phyloP scores from a whole-genome alignment of 2,329 filamentous ascomycete species.

The Colletotrichum liaoningense region DNA sequence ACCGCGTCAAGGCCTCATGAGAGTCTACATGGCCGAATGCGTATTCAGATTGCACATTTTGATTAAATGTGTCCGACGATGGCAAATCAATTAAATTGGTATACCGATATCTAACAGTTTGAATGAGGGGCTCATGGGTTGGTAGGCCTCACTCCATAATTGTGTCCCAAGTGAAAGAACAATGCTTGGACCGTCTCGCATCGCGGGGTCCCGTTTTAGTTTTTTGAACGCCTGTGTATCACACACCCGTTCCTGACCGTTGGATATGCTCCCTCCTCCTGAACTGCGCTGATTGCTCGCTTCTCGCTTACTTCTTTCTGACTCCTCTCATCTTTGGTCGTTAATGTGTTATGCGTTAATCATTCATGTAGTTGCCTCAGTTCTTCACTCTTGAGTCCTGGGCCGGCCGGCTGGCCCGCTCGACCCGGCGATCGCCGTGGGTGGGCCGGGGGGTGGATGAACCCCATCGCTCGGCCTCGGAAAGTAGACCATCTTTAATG shows the following conservation, averaged over 20 bases:
- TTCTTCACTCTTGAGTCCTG: slow-evolving; percentile 33
- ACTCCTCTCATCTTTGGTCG: not conserved
- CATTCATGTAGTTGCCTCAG: not conserved
- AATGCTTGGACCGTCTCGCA: slow-evolving; percentile 13
- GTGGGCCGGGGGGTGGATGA: slow-evolving; percentile 25
- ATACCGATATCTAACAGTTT: not conserved
- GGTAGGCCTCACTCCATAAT: not conserved
- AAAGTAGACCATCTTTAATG: slow-evolving; percentile 34
- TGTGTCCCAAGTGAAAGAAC: not conserved
- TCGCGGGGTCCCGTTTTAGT: not conserved
- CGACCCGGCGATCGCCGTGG: slow-evolving; percentile 31
- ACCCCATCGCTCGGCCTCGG: slow-evolving; percentile 33
- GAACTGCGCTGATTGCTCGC: slow-evolving; percentile 19
- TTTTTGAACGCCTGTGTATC: slow-evolving; percentile 26
- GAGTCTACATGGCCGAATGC: not conserved
- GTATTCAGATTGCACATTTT: not conserved
- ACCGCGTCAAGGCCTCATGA: not conserved
- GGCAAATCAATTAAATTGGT: not conserved
- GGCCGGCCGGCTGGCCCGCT: slow-evolving; percentile 28
- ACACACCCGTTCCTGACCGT: not conserved
- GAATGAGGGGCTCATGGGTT: not conserved
- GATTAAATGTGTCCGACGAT: not conserved
- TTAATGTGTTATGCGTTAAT: not conserved
- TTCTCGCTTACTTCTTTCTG: slow-evolving; percentile 5
- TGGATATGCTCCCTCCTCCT: not conserved